phyloP scores from a whole-genome alignment of 192 early-diverging fungal genomes.

The Martensiomyces pterosporus region DNA sequence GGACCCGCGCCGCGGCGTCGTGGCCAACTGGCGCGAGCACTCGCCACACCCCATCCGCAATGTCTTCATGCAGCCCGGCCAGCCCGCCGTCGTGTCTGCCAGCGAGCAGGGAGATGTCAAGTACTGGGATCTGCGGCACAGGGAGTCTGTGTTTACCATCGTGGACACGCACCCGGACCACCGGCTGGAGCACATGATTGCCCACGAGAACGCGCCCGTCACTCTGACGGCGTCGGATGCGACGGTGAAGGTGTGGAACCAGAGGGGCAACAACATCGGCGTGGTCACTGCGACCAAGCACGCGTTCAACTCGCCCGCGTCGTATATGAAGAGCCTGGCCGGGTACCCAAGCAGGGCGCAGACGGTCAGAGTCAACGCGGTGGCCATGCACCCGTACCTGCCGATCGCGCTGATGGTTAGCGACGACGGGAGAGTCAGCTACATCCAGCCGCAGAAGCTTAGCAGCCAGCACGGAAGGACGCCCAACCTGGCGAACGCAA shows the following conservation, averaged over 20 bases:
- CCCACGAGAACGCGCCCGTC: conserved; percentile 43
- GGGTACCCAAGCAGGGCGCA: conserved; percentile 14
- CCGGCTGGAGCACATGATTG: conserved; percentile 32
- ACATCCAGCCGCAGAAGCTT: conserved; percentile 46
- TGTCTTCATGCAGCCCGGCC: conserved; percentile 32
- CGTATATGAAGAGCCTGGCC: conserved; percentile 38
- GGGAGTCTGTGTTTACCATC: conserved; percentile 19
- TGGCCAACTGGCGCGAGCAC: conserved; percentile 45
- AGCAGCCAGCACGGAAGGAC: no score
- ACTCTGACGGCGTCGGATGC: conserved; percentile 34
- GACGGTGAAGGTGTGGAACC: conserved; percentile 49
- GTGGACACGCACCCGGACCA: conserved; percentile 21
- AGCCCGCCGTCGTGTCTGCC: conserved; percentile 41
- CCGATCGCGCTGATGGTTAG: conserved; percentile 41
- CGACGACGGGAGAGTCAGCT: conserved; percentile 42
- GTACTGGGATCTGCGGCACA: conserved; percentile 49
- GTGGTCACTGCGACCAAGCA: conserved; percentile 20
- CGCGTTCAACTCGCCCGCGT: conserved; percentile 12
- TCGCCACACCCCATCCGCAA: conserved; percentile 23
- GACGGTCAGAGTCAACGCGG: conserved; percentile 4
- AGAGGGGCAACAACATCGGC: conserved; percentile 37
- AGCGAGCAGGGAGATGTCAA: conserved; percentile 33
- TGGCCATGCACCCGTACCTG: conserved; percentile 39
- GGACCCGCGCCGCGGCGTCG: conserved; percentile 20
- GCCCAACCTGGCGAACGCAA: no score